phyloP scores from a whole-genome alignment of 768 basidiomycete species.

The Boletellus emodensis region DNA sequence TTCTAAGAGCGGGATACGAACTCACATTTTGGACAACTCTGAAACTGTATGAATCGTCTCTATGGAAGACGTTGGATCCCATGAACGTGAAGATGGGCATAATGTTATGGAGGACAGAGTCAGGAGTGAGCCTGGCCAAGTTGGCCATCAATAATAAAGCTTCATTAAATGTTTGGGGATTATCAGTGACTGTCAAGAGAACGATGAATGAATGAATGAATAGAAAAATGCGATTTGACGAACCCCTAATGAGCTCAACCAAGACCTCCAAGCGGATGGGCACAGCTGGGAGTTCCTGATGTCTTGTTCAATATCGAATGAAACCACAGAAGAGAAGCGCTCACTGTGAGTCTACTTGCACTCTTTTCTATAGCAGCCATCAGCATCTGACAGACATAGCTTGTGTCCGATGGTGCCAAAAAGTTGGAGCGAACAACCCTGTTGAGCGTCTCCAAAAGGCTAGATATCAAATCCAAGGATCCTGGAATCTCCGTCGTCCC shows the following conservation, averaged over 20 bases:
- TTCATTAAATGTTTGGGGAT: conserved; percentile 94
- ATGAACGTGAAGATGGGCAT: conserved; percentile 99
- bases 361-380: conserved; percentile 76
- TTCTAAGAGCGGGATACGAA: not conserved
- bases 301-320: not conserved
- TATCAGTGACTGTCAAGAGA: conserved; percentile 63
- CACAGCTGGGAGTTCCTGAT: conserved; percentile 52
- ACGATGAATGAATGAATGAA: not conserved
- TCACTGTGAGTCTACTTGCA: conserved; percentile 53
- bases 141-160: conserved; percentile 84
- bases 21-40: conserved; percentile 87
- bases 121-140: conserved; percentile 79
- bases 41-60: conserved; percentile 95
- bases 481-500: conserved; percentile 61
- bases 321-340: conserved; percentile 12
- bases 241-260: conserved; percentile 82
- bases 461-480: conserved; percentile 66
- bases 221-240: not conserved
- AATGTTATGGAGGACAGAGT: conserved; percentile 87
- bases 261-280: conserved; percentile 78
- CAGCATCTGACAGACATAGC: conserved; percentile 77
- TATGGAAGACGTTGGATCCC: conserved; percentile 97
- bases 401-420: conserved; percentile 57
- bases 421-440: conserved; percentile 57
- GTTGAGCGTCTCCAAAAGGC: conserved; percentile 68